Percentiles rank a stretch among this genome's conserved stretches.
Evolutionary conservation across 192 early-diverging fungal genomes (phyloP).

Genomic region (Coemansia sp.): DNA sequence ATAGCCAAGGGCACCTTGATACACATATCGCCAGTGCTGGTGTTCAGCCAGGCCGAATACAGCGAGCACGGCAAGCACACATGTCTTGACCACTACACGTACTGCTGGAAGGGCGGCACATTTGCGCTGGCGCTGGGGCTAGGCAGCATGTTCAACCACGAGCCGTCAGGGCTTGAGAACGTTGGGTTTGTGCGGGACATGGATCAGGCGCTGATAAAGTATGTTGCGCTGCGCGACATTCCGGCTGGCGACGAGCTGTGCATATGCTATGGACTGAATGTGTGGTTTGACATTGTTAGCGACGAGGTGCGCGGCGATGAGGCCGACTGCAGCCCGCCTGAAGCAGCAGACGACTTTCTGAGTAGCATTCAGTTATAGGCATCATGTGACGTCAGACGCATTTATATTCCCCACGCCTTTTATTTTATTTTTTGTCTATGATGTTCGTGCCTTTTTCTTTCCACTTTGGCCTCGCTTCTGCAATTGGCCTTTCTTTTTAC

Average conservation of each 20-base stretch:
- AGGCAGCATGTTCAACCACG: conserved; percentile 69
- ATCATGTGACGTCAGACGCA: conserved; percentile 4
- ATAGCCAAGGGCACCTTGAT: conserved; percentile 53
- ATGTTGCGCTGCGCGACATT: conserved; percentile 58
- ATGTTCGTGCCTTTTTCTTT: conserved; percentile 1
- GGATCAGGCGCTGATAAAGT: conserved; percentile 56
- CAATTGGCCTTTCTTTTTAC: neutral
- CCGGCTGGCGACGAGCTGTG: conserved; percentile 61
- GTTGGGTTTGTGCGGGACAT: conserved; percentile 65
- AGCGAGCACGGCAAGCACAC: conserved; percentile 59
- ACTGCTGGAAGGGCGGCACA: conserved; percentile 59
- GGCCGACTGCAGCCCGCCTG: neutral
- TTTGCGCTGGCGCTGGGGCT: conserved; percentile 65
- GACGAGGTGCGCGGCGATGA: neutral
- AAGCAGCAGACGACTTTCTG: conserved; percentile 3
- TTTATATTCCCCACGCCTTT: neutral
- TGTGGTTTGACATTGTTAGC: conserved; percentile 64
- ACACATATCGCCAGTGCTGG: conserved; percentile 61
- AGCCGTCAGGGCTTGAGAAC: conserved; percentile 54
- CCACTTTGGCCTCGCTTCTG: neutral
- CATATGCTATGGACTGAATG: conserved; percentile 64
- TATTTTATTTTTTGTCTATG: neutral
- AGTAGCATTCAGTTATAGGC: conserved; percentile 1
- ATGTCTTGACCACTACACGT: conserved; percentile 66
- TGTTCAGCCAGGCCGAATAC: conserved; percentile 60